Evolutionary conservation across 352 stramenopile genomes (phyloP), one percentile per base, ranked within the genome.

Genomic region (Phytophthora aleatoria): DNA sequence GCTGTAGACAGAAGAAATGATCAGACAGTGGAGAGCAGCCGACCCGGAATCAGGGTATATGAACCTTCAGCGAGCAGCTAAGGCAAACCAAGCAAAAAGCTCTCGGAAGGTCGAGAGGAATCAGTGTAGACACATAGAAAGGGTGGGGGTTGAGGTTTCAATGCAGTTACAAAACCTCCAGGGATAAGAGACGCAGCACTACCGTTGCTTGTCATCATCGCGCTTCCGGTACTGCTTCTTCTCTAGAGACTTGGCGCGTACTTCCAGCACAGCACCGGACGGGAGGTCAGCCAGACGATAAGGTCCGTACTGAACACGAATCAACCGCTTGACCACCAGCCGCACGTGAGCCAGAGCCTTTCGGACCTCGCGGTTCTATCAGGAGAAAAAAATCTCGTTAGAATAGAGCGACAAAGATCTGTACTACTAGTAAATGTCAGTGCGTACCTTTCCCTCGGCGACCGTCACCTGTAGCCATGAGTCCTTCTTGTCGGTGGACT

Each of bases 291-390:
- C 87, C 9, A 97, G 80, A 31, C 81, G 79, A 67, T 96, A 98
- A 15, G 91, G 89, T 6, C 93, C 93, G 50, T 94, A 98, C 50
- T 95, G 77, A 30, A 94, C 88, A 52, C 93, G 89, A 16, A 97
- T 93, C 26, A 98, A 73, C 26, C 77, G 79, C 69, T 96, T 95
- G 28, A 98, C 86, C 16, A 93, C 74, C 20, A 97, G 72, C 5
- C 88, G 84, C 24, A 98, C 80, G 58, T 96, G 81, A 8, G 85
- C 83, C 31, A 97, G 71, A 1, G 91, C 87, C 61, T 95, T 97
- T 27, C 91, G 90, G 24, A 98, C 79, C 59, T 98, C 91, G 31
- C 90, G 85, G 76, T 97, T 97, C 90, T 96, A 58, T 53, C 31
- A 68, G 5, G 5, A 53, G 16, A 27, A 61, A 28, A 43, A 2